phyloP scores from a whole-genome alignment of 805 yeast genomes.

The Candida incommunis region DNA sequence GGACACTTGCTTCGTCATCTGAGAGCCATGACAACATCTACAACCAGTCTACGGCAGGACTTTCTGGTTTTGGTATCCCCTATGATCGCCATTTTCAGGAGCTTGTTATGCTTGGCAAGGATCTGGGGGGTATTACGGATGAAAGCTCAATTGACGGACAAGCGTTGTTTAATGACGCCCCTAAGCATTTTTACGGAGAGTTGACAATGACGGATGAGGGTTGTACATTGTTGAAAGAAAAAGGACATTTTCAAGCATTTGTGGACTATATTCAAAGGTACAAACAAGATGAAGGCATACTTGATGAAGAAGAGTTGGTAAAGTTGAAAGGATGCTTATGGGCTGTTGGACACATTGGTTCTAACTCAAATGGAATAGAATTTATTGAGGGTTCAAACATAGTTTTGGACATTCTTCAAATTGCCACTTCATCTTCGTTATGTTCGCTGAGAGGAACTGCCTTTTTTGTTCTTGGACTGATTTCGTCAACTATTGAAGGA shows the following conservation, averaged over 20 bases:
- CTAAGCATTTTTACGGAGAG: conserved; percentile 67
- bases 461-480: conserved; percentile 60
- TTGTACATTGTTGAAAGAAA: conserved; percentile 39
- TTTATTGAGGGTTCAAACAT: conserved; percentile 39
- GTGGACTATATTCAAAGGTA: conserved; percentile 17
- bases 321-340: conserved; percentile 65
- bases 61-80: conserved; percentile 8
- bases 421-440: conserved; percentile 32
- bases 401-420: conserved; percentile 37
- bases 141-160: neutral
- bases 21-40: conserved; percentile 3
- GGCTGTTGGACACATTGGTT: conserved; percentile 77
- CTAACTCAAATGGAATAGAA: conserved; percentile 53
- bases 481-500: conserved; percentile 64
- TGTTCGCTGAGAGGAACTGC: conserved; percentile 65
- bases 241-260: conserved; percentile 25
- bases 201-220: conserved; percentile 76
- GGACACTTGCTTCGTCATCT: neutral
- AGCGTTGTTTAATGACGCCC: conserved; percentile 14
- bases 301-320: conserved; percentile 24
- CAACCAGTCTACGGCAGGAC: neutral
- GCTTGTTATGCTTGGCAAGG: conserved; percentile 2
- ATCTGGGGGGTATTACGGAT: neutral
- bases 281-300: conserved; percentile 8
- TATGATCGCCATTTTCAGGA: conserved; percentile 2